Evolutionary conservation across 768 basidiomycete genomes (phyloP).

Genomic region (Lactarius quietus): DNA sequence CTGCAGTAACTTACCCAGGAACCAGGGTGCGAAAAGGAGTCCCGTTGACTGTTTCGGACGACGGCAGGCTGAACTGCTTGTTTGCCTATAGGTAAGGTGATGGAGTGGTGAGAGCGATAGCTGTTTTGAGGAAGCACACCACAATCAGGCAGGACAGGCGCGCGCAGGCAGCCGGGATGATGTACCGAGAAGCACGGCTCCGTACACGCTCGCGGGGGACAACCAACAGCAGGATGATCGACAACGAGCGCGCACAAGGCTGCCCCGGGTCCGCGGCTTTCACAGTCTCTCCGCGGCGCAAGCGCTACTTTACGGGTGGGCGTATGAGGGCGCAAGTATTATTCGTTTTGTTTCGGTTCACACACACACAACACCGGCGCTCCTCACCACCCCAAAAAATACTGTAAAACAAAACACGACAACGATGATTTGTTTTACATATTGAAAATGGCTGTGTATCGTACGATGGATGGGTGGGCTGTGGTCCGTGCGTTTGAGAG

Average conservation of each 20-base stretch:
- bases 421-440: no score
- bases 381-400: no score
- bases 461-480: no score
- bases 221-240: conserved; percentile 8
- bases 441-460: no score
- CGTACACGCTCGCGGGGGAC: conserved; percentile 11
- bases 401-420: no score
- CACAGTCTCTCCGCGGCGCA: conserved; percentile 19
- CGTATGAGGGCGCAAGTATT: background rate
- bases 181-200: conserved; percentile 23
- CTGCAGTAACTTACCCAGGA: no score
- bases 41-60: background rate
- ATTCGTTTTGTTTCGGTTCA: background rate
- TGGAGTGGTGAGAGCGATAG: background rate
- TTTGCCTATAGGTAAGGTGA: background rate
- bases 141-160: background rate
- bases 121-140: background rate
- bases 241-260: conserved; percentile 19
- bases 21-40: background rate
- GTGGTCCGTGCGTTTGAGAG: conserved; percentile 1
- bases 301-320: conserved; percentile 10
- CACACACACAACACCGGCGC: no score
- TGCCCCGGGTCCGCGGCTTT: conserved; percentile 23
- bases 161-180: conserved; percentile 5
- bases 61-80: background rate